Evolutionary conservation across 352 stramenopile genomes (phyloP), one percentile per base, ranked within the genome.

Genomic region (Pythium dissimile): DNA sequence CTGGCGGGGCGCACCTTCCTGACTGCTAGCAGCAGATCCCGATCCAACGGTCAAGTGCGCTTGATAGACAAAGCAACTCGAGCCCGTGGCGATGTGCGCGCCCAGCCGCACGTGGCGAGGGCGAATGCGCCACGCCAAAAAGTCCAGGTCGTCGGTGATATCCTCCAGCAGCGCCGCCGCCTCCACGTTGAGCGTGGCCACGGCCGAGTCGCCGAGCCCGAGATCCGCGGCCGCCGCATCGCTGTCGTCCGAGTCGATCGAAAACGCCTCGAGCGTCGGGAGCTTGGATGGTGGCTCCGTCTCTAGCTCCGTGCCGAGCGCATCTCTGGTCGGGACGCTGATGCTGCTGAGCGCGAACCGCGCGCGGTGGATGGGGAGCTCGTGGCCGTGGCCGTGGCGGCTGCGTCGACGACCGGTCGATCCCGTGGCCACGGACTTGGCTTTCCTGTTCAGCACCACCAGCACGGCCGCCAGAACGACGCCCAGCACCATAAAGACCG

Each of bases 141-240:
- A 54, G 30, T 54, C 47, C 16, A 54, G 47, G 27, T 54, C 47
- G 32, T 54, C 47, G 20, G 47, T 45, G 32, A 54, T 54, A 23
- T 54, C 47, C 21, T 54, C 47, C 16, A 54, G 32, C 32, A 54
- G 47, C 16, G 26, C 23, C 11, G 47, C 47, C 3, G 47, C 27
- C 31, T 37, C 47, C 18, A 54, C 32, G 12, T 54, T 35, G 16
- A 54, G 20, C 32, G 47, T 43, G 0, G 47, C 26, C 0, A 54
- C 32, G 20, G 35, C 35, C 47, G 47, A 54, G 47, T 54, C 47
- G 20, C 47, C 30, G 18, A 39, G 27, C 10, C 24, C 21, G 18
- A 54, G n/a, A 24, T 43, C 47, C 16, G 24, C 13, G 44, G 21
- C 24, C 11, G 15, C 11, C 5, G 23, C 31, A 20, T 54, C 47